phyloP scores from a whole-genome alignment of 1,139 yeast genomes.

The Lodderomyces pseudojiufengensis region DNA sequence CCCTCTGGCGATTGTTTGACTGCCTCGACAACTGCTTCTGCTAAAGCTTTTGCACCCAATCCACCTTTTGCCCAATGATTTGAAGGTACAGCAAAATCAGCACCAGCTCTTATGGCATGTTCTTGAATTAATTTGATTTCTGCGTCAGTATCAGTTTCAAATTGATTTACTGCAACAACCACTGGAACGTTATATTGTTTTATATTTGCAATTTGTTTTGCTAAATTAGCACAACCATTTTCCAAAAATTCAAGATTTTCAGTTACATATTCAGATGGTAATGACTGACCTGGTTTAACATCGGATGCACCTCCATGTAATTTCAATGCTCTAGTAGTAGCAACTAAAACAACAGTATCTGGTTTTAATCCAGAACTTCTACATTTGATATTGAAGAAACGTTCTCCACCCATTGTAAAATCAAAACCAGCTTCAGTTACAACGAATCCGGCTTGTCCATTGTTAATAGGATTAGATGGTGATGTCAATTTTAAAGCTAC shows the following conservation, averaged over 20 bases:
- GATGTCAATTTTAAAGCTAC: slow-evolving; percentile 65
- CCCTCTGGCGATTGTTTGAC: slow-evolving; percentile 32
- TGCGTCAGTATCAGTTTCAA: slow-evolving; percentile 65
- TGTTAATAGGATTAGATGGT: slow-evolving; percentile 43
- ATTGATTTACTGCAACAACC: slow-evolving; percentile 75
- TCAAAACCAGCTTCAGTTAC: slow-evolving; percentile 86
- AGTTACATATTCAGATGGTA: slow-evolving; percentile 63
- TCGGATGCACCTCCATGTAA: slow-evolving; percentile 84
- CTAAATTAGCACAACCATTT: slow-evolving; percentile 68
- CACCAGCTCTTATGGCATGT: slow-evolving; percentile 70
- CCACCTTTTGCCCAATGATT: slow-evolving; percentile 87
- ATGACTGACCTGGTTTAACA: slow-evolving; percentile 75
- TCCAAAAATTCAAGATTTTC: slow-evolving; percentile 64
- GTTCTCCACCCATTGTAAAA: slow-evolving; percentile 87
- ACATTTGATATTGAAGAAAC: slow-evolving; percentile 77
- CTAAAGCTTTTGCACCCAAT: slow-evolving; percentile 64
- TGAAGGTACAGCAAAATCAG: slow-evolving; percentile 68
- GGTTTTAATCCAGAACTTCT: slow-evolving; percentile 72
- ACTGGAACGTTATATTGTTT: slow-evolving; percentile 72
- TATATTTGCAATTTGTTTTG: slow-evolving; percentile 71
- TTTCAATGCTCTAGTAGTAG: slow-evolving; percentile 76
- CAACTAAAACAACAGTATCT: slow-evolving; percentile 71
- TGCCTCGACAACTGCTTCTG: slow-evolving; percentile 65
- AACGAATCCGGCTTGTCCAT: slow-evolving; percentile 56
- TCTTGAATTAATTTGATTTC: slow-evolving; percentile 62